Percentiles rank a stretch among this genome's conserved stretches.
Evolutionary conservation across 1,139 yeast genomes (phyloP).

Genomic region (Magnusiomyces magnusii): DNA sequence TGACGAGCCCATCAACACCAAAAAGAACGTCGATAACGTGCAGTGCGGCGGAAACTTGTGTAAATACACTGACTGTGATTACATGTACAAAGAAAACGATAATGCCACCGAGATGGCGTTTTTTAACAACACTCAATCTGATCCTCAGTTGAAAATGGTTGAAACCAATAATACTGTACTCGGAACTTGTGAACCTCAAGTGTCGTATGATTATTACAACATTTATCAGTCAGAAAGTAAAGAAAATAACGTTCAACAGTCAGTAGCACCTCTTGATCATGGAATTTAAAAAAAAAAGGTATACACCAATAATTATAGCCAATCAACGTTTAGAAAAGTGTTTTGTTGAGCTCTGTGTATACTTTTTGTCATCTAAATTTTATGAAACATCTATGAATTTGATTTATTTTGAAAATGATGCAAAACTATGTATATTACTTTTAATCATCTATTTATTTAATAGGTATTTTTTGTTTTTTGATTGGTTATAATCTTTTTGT

Average conservation of each 20-base stretch:
- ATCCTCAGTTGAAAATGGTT: not conserved
- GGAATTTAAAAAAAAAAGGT: too few relatives aligned
- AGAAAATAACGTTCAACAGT: not conserved
- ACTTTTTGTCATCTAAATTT: too few relatives aligned
- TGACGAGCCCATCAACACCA: constrained; percentile 32
- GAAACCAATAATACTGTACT: not conserved
- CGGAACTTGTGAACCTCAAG: not conserved
- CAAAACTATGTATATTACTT: too few relatives aligned
- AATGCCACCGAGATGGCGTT: not conserved
- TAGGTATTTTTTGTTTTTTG: too few relatives aligned
- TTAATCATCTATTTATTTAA: too few relatives aligned
- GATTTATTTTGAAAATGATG: too few relatives aligned
- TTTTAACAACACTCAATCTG: not conserved
- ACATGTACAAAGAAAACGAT: not conserved
- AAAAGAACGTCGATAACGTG: not conserved
- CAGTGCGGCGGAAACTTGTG: not conserved
- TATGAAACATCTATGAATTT: too few relatives aligned
- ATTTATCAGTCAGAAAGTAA: not conserved
- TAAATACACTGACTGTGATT: not conserved
- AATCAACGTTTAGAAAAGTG: not conserved
- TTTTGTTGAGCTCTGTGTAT: too few relatives aligned
- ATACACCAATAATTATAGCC: not conserved
- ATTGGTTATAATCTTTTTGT: too few relatives aligned
- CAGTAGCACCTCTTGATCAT: not conserved
- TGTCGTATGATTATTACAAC: not conserved